Conservation (phyloP, 1,139 yeast species). For the Meyerozyma elateridarum region DNA sequence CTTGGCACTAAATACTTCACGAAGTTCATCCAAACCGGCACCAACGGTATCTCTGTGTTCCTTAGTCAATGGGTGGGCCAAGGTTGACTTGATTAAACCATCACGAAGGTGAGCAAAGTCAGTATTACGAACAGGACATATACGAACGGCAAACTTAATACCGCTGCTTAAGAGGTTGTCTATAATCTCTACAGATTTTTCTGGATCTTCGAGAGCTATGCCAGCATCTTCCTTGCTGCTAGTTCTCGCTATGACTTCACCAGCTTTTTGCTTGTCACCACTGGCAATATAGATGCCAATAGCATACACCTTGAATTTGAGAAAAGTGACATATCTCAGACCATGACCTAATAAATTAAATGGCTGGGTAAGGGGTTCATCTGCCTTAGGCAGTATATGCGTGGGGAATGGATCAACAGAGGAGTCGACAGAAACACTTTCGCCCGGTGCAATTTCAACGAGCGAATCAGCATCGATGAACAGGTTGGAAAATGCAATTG, state of each 20-base stretch:
- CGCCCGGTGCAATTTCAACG: no score
- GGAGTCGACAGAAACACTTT: slow-evolving; percentile 41
- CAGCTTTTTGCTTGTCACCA: slow-evolving; percentile 47
- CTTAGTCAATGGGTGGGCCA: slow-evolving; percentile 49
- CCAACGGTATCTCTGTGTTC: slow-evolving; percentile 32
- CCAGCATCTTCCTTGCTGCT: slow-evolving; percentile 5
- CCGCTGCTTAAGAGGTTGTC: slow-evolving; percentile 54
- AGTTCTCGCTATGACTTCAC: slow-evolving; percentile 29
- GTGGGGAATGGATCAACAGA: slow-evolving; percentile 51
- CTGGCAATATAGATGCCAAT: slow-evolving; percentile 72
- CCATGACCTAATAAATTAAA: slow-evolving; percentile 72
- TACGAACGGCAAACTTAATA: slow-evolving; percentile 62
- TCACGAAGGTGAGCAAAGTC: slow-evolving; percentile 86
- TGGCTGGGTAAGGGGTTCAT: slow-evolving; percentile 18
- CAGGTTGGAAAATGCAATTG: no score
- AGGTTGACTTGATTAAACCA: slow-evolving; percentile 76
- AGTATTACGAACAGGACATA: slow-evolving; percentile 84
- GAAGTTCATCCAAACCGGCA: slow-evolving; percentile 52
- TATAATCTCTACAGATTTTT: slow-evolving; percentile 44
- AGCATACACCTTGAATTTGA: slow-evolving; percentile 82
- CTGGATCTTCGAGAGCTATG: slow-evolving; percentile 24
- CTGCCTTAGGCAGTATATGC: slow-evolving; percentile 17
- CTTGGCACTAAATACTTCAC: slow-evolving; percentile 42
- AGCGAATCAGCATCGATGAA: no score
- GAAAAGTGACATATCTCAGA: slow-evolving; percentile 73